Conservation (phyloP, 352 stramenopile species). For the Globisporangium paroecandrum region DNA sequence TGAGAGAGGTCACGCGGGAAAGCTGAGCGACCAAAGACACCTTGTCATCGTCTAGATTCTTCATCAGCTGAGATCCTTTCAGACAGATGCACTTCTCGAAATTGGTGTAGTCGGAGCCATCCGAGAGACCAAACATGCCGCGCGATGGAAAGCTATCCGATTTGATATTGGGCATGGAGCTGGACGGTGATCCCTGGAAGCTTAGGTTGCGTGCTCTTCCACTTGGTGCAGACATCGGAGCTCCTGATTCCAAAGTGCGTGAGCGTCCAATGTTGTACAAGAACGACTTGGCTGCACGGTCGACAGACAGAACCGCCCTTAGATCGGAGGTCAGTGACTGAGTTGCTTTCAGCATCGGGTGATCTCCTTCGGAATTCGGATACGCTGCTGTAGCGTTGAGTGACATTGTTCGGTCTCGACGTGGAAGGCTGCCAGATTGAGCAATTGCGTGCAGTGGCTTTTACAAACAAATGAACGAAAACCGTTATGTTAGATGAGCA, state of each 20-base stretch:
- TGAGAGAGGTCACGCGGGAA: slow-evolving; percentile 55
- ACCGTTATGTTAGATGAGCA: neutral
- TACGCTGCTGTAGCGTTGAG: slow-evolving; percentile 24
- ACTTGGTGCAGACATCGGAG: slow-evolving; percentile 31
- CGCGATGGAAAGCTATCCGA: slow-evolving; percentile 11
- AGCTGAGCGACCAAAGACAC: slow-evolving; percentile 75
- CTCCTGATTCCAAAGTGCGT: slow-evolving; percentile 26
- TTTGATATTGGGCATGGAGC: neutral
- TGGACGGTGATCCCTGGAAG: slow-evolving; percentile 23
- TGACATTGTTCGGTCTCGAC: slow-evolving; percentile 41
- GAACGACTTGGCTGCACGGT: slow-evolving; percentile 69
- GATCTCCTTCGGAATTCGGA: slow-evolving; percentile 17
- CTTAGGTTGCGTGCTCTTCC: slow-evolving; percentile 40
- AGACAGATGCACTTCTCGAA: slow-evolving; percentile 87
- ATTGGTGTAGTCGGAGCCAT: slow-evolving; percentile 63
- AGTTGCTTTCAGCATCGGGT: slow-evolving; percentile 49
- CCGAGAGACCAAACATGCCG: slow-evolving; percentile 33
- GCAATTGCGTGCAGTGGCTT: slow-evolving; percentile 62
- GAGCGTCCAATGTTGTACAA: slow-evolving; percentile 65
- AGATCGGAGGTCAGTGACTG: slow-evolving; percentile 59
- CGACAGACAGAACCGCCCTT: slow-evolving; percentile 64
- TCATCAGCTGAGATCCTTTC: slow-evolving; percentile 81
- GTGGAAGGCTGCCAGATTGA: slow-evolving; percentile 59
- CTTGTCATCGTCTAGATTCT: slow-evolving; percentile 81
- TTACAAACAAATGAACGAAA: neutral